Base-by-base conservation (phyloP, 768 basidiomycete genomes). In the Harrya chromipes region DNA sequence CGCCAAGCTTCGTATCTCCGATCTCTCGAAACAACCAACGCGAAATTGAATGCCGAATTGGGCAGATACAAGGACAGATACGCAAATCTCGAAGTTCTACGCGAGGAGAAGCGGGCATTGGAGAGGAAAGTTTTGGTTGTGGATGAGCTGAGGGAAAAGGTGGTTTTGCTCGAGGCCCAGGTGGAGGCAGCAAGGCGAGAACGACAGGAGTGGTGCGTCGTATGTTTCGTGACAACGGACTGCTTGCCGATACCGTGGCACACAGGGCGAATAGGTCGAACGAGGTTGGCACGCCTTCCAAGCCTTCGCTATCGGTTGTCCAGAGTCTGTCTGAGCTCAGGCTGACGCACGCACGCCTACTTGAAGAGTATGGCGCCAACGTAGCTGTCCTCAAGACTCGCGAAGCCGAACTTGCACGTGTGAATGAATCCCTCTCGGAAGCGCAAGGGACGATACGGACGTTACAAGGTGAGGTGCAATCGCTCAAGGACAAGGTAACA, bases 31-130 rank as follows among this genome's bases (percentile, higher is more conserved):
- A 59, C 70, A 6, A 72, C 72, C 3, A 90, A 90, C 52, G 67
- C 76, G 1, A 78, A 74, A 52, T 66, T 87, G 46, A 74, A 62
- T 3, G 60, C 73, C 0, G 86, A 91, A 56, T 57, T 89, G 14
- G 64, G 64, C 6, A 55, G 72, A 11, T 72, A 87, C 14, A 74
- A 79, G 29, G 81, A 81, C 52, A 72, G 78, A 1, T 72, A 82
- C n/a, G 67, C 73, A 7, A 83, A 79, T 54, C 68, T 87, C 3
- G 87, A 88, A 51, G 82, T 91, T 3, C 61, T 92, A 31, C 72
- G 78, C 27, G 90, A 91, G 62, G 85, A 91, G 67, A 89, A 90
- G 53, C 73, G 81, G 6, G 74, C 74, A 0, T 64, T 91, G 38
- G 80, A 88, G 60, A 65, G 69, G 14, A 83, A 77, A 56, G 66